A percentile compares a stretch with the other conserved stretches of the same genome.
phyloP scores from a whole-genome alignment of 495 filamentous ascomycete species.

The Daldinia vernicosa region DNA sequence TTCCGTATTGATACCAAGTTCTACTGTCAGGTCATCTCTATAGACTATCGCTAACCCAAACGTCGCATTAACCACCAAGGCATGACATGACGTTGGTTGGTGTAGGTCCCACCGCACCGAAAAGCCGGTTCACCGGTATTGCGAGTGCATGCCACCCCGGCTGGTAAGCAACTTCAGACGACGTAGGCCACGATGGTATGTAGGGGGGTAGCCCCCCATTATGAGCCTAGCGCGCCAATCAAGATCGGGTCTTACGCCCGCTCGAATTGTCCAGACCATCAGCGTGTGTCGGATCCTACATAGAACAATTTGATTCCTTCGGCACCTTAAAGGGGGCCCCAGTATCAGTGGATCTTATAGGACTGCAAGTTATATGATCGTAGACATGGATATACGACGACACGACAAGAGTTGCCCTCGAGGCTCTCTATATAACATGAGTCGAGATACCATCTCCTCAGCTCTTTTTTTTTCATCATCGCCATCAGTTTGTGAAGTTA shows the following conservation, averaged over 20 bases:
- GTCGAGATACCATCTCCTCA: neutral
- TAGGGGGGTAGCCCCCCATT: conserved; percentile 20
- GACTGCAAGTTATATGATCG: conserved; percentile 37
- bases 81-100: conserved; percentile 16
- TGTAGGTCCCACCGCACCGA: conserved; percentile 18
- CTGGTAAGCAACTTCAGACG: conserved; percentile 14
- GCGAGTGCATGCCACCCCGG: conserved; percentile 17
- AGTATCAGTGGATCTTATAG: conserved; percentile 25
- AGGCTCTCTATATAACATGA: conserved; percentile 45
- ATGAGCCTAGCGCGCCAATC: conserved; percentile 16
- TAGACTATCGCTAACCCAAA: neutral
- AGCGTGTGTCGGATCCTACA: conserved; percentile 32
- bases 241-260: neutral
- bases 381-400: conserved; percentile 21
- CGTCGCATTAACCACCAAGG: conserved; percentile 35
- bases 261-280: conserved; percentile 10
- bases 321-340: neutral
- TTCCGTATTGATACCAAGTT: neutral
- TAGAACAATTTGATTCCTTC: conserved; percentile 26
- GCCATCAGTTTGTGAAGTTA: conserved; percentile 38
- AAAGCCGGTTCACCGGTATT: conserved; percentile 31
- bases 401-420: neutral
- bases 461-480: conserved; percentile 19
- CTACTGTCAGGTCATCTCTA: neutral
- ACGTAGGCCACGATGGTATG: conserved; percentile 5